These are phyloP conservation scores for Eutypa lata DNA, from an alignment of 2,329 filamentous ascomycete species.

Conservation along the genomic window DNA sequence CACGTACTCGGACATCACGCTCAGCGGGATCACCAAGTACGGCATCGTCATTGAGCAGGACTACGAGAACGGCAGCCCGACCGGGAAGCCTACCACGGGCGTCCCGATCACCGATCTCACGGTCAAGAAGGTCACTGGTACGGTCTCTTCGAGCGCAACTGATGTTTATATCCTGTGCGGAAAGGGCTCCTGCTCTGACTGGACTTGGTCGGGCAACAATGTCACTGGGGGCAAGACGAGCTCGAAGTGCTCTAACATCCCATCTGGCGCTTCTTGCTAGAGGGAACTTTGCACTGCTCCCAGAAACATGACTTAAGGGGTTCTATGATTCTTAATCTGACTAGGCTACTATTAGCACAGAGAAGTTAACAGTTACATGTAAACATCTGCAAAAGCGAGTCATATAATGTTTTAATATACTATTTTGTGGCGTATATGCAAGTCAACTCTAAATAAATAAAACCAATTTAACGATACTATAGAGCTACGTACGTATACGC, in stretches of 20 bases:
- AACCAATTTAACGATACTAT: too few species aligned
- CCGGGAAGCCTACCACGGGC: constrained; percentile 41
- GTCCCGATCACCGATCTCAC: constrained; percentile 43
- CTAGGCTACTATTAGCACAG: too few species aligned
- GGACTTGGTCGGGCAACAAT: constrained; percentile 32
- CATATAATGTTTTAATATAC: too few species aligned
- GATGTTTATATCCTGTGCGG: constrained; percentile 38
- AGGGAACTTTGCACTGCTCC: too few species aligned
- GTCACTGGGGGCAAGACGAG: constrained; percentile 37
- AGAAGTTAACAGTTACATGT: too few species aligned
- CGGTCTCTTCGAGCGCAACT: constrained; percentile 24
- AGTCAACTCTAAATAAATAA: too few species aligned
- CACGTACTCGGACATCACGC: constrained; percentile 27
- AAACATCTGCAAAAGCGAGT: too few species aligned
- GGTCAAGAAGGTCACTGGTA: constrained; percentile 39
- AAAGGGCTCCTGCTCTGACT: constrained; percentile 31
- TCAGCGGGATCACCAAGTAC: constrained; percentile 37
- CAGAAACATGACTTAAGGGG: too few species aligned
- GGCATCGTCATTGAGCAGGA: constrained; percentile 59
- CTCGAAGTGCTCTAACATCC: constrained; percentile 59
- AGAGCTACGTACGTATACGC: too few species aligned
- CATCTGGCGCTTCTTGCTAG: constrained; percentile 21
- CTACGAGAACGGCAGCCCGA: constrained; percentile 41
- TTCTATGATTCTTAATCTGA: too few species aligned
- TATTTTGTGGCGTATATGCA: too few species aligned